Evolutionary conservation across 495 filamentous ascomycete genomes (phyloP).

Genomic region (Daldinia decipiens): DNA sequence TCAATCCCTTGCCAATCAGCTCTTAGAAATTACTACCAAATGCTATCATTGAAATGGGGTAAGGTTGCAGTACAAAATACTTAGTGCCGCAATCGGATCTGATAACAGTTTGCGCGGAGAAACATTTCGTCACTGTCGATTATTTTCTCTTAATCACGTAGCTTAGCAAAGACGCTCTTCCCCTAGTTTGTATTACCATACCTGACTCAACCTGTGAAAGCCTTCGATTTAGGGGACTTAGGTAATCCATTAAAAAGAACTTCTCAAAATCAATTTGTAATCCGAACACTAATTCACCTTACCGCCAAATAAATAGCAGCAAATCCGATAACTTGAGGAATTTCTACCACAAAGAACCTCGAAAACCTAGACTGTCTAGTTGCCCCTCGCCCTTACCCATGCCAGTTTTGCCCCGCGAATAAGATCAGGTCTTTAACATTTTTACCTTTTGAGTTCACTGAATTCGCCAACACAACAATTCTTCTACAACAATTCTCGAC

Average conservation of each 20-base stretch:
- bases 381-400: slow-evolving; percentile 12
- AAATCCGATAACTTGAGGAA: neutral
- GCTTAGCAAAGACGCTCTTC: neutral
- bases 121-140: slow-evolving; percentile 32
- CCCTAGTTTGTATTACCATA: slow-evolving; percentile 1
- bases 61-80: neutral
- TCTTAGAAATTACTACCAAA: neutral
- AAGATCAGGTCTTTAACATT: slow-evolving; percentile 17
- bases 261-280: slow-evolving; percentile 39
- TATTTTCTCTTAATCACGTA: slow-evolving; percentile 5
- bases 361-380: neutral
- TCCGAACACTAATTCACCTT: slow-evolving; percentile 12
- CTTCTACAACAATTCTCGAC: neutral
- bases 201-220: slow-evolving; percentile 14
- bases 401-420: slow-evolving; percentile 25
- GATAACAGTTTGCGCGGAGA: slow-evolving; percentile 38
- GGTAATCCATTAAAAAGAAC: slow-evolving; percentile 25
- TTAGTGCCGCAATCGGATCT: slow-evolving; percentile 41
- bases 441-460: slow-evolving; percentile 1
- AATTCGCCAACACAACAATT: neutral
- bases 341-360: slow-evolving; percentile 1
- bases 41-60: neutral
- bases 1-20: neutral
- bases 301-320: neutral
- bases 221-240: slow-evolving; percentile 6